Percentiles rank a stretch among this genome's conserved stretches.
Conservation (phyloP, 768 basidiomycete genomes). For the Leccinellum albellum region DNA sequence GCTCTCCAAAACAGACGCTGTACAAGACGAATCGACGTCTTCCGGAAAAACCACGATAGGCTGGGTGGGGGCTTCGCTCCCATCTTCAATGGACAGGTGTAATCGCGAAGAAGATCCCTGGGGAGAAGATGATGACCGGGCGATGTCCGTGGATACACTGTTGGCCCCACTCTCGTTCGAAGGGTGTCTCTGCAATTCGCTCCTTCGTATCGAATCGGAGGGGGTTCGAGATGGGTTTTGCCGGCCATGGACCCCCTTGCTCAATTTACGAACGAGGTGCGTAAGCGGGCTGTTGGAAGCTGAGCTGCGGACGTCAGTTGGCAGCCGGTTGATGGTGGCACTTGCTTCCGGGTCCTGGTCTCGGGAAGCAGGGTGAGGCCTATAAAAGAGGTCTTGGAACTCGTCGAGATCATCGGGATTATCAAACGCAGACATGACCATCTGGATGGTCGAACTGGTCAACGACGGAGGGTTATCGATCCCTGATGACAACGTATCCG, state of each 20-base stretch:
- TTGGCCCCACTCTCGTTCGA: constrained; percentile 13
- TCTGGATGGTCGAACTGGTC: constrained; percentile 36
- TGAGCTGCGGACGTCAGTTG: constrained; percentile 30
- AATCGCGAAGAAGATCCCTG: constrained; percentile 7
- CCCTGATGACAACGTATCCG: constrained; percentile 5
- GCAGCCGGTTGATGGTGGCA: constrained; percentile 18
- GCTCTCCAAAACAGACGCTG: constrained; percentile 18
- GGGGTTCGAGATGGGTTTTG: constrained; percentile 11
- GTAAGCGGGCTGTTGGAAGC: constrained; percentile 35
- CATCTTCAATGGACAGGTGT: constrained; percentile 8
- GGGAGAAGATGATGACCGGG: constrained; percentile 16
- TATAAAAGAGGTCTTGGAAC: constrained; percentile 73
- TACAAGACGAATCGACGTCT: constrained; percentile 23
- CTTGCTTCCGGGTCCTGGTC: constrained; percentile 2
- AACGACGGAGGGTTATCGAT: constrained; percentile 18
- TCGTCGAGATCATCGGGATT: constrained; percentile 65
- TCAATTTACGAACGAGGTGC: constrained; percentile 39
- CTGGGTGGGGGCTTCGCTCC: background rate
- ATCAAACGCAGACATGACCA: constrained; percentile 45
- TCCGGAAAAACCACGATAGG: constrained; percentile 16
- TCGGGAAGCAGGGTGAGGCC: constrained; percentile 30
- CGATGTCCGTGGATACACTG: constrained; percentile 18
- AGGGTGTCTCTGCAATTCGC: constrained; percentile 3
- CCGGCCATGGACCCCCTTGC: constrained; percentile 33
- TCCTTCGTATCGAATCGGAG: constrained; percentile 10